Percentiles rank a stretch among this genome's conserved stretches.
phyloP scores from a whole-genome alignment of 805 yeast species.

The Wickerhamomyces bovis region DNA sequence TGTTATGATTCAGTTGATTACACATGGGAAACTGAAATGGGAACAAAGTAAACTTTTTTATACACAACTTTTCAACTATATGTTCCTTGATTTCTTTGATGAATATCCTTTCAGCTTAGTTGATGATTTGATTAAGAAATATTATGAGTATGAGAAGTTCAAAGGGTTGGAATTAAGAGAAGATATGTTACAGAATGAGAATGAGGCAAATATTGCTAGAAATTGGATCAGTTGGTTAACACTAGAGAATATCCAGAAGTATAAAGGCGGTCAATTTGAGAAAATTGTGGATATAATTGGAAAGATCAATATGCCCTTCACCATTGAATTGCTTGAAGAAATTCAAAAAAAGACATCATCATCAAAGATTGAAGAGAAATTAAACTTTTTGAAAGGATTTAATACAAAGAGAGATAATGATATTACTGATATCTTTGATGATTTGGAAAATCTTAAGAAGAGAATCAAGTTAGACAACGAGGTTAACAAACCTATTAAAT shows the following conservation, averaged over 20 bases:
- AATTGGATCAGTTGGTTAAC: conserved; percentile 17
- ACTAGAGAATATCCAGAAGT: conserved; percentile 1
- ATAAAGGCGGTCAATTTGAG: background rate
- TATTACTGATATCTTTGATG: conserved; percentile 20
- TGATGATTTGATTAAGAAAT: conserved; percentile 9
- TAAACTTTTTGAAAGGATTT: background rate
- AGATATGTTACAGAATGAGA: background rate
- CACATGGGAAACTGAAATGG: conserved; percentile 24
- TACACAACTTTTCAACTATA: conserved; percentile 20
- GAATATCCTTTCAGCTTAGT: conserved; percentile 17
- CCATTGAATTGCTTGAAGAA: conserved; percentile 6
- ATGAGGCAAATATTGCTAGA: conserved; percentile 6
- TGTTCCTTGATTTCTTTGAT: conserved; percentile 13
- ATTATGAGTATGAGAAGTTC: conserved; percentile 13
- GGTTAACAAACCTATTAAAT: conserved; percentile 5
- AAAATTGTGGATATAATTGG: conserved; percentile 13
- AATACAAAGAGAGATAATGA: conserved; percentile 1
- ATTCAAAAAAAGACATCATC: background rate
- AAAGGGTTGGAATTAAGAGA: background rate
- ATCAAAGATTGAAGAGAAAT: background rate
- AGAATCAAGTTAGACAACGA: conserved; percentile 13
- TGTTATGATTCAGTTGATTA: conserved; percentile 30
- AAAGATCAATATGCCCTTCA: conserved; percentile 9
- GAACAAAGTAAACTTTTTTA: conserved; percentile 25
- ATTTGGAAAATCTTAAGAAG: conserved; percentile 26